Evolutionary conservation across 345 rosid species (phyloP), one percentile per base, ranked within the genome.

Genomic region (Hibiscus syriacus): DNA sequence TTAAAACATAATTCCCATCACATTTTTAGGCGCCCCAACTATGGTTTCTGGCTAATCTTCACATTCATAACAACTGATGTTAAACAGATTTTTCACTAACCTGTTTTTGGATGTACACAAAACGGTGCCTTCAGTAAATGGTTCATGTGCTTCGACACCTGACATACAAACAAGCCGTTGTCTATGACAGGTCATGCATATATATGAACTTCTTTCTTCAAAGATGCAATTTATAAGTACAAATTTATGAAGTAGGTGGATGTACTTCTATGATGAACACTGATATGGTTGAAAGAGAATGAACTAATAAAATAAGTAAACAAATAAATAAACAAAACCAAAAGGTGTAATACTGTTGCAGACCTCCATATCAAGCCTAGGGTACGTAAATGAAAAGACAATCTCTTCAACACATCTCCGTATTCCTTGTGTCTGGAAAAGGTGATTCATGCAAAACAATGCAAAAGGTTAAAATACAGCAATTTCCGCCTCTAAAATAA

Each of bases 101-200:
- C 97, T 80, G 97, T 94, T 81, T 89, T 85, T 20, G 97, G 97
- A 80, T 87, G 97, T 38, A 94, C 84, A 66, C 99, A 94, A 66
- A 94, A 94, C 38, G 99, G 98, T 55, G 99, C 96, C 83, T 94
- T 94, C 54, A 94, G 81, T 80, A 94, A 86, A 82, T 94, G 99
- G 80, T 91, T 91, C 96, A 85, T 94, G 80, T 89, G 92, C 75
- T 86, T 94, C 53, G 97, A 89, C 29, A 94, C 99, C 96, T 91
- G 71, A 66, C 27, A 75, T 14, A 22, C n/a, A 62, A 12, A 66
- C 60, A 83, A 27, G 72, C 58, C 2, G 20, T n/a, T 32, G 8
- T 16, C 61, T 43, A 27, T 20, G 10, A 68, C 5, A 17, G 26
- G 62, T 66, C 13, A 27, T 19, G 16, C 1, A n/a, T n/a, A 68